Conservation (phyloP, 345 rosid species). For the Camelina laxa region DNA sequence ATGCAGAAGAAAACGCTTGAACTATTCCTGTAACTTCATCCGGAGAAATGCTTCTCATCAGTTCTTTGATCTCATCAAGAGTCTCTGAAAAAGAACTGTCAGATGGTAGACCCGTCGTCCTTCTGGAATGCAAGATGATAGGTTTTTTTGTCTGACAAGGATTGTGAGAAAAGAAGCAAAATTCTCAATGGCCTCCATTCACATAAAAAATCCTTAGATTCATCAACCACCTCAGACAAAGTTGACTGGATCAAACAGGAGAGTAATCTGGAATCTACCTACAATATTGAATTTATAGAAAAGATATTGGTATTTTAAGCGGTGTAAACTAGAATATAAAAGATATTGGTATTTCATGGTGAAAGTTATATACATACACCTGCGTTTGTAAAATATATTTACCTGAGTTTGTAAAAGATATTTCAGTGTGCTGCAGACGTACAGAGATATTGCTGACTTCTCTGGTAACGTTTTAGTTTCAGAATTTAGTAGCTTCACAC, state of each 20-base stretch:
- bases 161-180: conserved; percentile 63
- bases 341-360: conserved; percentile 17
- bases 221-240: conserved; percentile 67
- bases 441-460: conserved; percentile 79
- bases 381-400: conserved; percentile 71
- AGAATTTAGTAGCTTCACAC: conserved; percentile 72
- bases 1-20: conserved; percentile 65
- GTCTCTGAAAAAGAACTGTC: conserved; percentile 58
- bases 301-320: conserved; percentile 36
- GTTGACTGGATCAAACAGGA: conserved; percentile 68
- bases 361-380: conserved; percentile 51
- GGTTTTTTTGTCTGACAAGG: conserved; percentile 46
- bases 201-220: conserved; percentile 54
- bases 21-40: conserved; percentile 52
- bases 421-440: conserved; percentile 82
- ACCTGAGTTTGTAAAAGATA: conserved; percentile 94
- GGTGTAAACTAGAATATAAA: conserved; percentile 31
- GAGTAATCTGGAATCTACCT: conserved; percentile 74
- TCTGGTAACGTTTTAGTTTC: conserved; percentile 69
- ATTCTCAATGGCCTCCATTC: conserved; percentile 85
- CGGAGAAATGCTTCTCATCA: conserved; percentile 45
- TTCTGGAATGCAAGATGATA: conserved; percentile 42
- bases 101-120: conserved; percentile 43
- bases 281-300: conserved; percentile 40
- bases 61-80: conserved; percentile 58